Evolutionary conservation across 257 asterid species (phyloP).

Genomic region (Jasminum sambac): DNA sequence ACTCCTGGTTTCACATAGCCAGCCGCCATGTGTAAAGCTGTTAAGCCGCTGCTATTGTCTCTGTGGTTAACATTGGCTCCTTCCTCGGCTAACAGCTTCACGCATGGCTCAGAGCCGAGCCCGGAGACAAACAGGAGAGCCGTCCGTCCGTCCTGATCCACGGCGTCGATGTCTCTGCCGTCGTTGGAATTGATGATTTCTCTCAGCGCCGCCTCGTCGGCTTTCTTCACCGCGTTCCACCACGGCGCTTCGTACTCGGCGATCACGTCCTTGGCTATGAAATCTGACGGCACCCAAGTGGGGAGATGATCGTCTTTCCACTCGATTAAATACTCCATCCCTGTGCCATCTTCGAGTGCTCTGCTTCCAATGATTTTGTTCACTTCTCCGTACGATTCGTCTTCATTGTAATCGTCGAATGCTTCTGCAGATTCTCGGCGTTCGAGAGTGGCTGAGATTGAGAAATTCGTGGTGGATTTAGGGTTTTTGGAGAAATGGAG

Average conservation of each 20-base stretch:
- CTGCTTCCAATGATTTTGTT: constrained; percentile 73
- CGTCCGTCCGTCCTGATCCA: constrained; percentile 80
- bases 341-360: constrained; percentile 45
- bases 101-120: constrained; percentile 83
- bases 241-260: constrained; percentile 89
- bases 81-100: constrained; percentile 60
- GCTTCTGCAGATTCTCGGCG: constrained; percentile 38
- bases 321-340: constrained; percentile 85
- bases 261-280: constrained; percentile 73
- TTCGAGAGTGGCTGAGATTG: constrained; percentile 58
- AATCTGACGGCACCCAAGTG: constrained; percentile 94
- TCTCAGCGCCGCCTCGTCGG: constrained; percentile 54
- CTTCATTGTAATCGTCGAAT: constrained; percentile 58
- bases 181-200: constrained; percentile 47
- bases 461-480: constrained; percentile 13
- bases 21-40: constrained; percentile 89
- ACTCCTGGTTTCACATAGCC: constrained; percentile 79
- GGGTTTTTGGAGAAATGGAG: constrained; percentile 14
- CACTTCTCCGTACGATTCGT: constrained; percentile 81
- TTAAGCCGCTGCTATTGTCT: constrained; percentile 66
- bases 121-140: constrained; percentile 87
- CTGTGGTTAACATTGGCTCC: constrained; percentile 62
- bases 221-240: constrained; percentile 91
- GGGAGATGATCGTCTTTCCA: constrained; percentile 94
- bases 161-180: constrained; percentile 76